Evolutionary conservation across 345 rosid species (phyloP).

Genomic region (Dipteronia dyeriana): DNA sequence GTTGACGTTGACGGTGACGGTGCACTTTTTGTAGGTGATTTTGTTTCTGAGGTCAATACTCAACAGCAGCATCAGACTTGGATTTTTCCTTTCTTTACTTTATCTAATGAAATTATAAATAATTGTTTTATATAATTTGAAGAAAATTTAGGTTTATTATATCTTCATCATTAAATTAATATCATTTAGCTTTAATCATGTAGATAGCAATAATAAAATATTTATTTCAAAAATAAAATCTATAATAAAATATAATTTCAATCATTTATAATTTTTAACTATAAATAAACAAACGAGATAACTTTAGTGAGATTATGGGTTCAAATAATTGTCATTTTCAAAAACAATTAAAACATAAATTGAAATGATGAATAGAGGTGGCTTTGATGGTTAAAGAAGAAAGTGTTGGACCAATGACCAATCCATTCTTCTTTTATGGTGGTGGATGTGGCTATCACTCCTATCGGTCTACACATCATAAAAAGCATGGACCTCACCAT

Average conservation of each 20-base stretch:
- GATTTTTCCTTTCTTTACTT: background rate
- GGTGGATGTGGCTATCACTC: constrained; percentile 9
- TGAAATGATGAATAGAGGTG: background rate
- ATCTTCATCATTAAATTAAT: too few relatives aligned
- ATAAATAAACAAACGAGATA: too few relatives aligned
- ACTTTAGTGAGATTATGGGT: too few relatives aligned
- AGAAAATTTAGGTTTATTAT: too few relatives aligned
- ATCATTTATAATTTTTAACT: too few relatives aligned
- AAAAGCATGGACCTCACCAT: constrained; percentile 9
- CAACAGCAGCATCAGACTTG: background rate
- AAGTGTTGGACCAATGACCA: constrained; percentile 5
- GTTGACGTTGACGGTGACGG: constrained; percentile 51
- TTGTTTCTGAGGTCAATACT: constrained; percentile 5
- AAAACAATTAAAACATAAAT: background rate
- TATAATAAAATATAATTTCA: too few relatives aligned
- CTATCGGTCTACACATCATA: background rate
- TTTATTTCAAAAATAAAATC: too few relatives aligned
- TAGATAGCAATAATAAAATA: too few relatives aligned
- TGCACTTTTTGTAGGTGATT: constrained; percentile 14
- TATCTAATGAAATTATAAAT: background rate
- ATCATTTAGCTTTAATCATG: too few relatives aligned
- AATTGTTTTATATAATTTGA: too few relatives aligned
- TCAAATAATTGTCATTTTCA: background rate
- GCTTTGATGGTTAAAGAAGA: constrained; percentile 7
- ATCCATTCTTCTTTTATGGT: background rate